Conservation (phyloP, 352 stramenopile species). For the Blastocystis sp. region DNA sequence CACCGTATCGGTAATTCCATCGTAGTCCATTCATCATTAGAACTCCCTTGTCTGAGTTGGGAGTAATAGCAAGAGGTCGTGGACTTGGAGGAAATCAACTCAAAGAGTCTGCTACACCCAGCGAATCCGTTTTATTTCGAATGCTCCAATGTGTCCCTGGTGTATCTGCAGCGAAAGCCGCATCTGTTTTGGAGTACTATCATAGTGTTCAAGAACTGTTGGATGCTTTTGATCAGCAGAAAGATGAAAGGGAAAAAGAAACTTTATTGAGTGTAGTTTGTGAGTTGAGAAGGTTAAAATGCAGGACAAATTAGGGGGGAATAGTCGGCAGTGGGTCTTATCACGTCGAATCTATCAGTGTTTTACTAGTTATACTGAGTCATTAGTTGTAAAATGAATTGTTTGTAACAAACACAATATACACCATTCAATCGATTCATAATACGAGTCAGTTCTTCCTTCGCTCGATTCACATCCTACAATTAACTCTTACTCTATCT, state of each 20-base stretch:
- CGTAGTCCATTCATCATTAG: background rate
- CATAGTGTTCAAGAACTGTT: background rate
- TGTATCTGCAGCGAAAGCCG: conserved; percentile 12
- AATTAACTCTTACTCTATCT: background rate
- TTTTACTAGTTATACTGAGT: background rate
- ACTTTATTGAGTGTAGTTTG: background rate
- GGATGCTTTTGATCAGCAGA: background rate
- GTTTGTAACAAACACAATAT: background rate
- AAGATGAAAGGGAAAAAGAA: background rate
- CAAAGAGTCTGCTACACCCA: background rate
- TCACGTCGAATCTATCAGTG: background rate
- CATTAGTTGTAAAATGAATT: background rate
- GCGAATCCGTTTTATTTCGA: background rate
- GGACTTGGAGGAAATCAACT: background rate
- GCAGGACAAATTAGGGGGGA: background rate
- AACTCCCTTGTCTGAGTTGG: background rate
- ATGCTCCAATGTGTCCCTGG: conserved; percentile 50
- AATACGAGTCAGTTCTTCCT: background rate
- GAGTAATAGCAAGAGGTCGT: background rate
- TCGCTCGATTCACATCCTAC: conserved; percentile 21
- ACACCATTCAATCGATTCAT: background rate
- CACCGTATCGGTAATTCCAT: background rate
- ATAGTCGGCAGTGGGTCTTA: background rate
- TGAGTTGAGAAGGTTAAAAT: background rate
- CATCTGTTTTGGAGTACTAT: background rate